Evolutionary conservation across 768 basidiomycete species (phyloP).

Genomic region (Neoboletus brunneissimus): DNA sequence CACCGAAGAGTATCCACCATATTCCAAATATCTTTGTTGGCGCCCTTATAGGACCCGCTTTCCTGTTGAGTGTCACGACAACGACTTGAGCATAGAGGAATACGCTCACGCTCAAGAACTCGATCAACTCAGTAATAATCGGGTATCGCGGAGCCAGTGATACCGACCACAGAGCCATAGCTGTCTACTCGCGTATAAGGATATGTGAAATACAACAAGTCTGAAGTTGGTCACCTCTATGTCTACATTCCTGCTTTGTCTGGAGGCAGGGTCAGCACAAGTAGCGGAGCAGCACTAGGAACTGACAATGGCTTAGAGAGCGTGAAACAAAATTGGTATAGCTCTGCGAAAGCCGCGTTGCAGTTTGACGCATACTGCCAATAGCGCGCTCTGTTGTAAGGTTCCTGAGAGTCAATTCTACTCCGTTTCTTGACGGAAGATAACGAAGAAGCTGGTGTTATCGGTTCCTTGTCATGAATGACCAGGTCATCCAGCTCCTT

Average conservation of each 20-base stretch:
- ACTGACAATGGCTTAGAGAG: slow-evolving; percentile 73
- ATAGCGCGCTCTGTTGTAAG: slow-evolving; percentile 57
- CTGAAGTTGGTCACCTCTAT: slow-evolving; percentile 60
- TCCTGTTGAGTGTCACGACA: slow-evolving; percentile 27
- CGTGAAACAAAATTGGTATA: slow-evolving; percentile 70
- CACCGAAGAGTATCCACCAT: slow-evolving; percentile 52
- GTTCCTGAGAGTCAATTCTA: slow-evolving; percentile 29
- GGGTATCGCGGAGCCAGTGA: slow-evolving; percentile 65
- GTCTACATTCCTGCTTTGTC: slow-evolving; percentile 72
- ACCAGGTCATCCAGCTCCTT: slow-evolving; percentile 65
- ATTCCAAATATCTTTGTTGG: slow-evolving; percentile 82
- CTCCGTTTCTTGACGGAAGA: slow-evolving; percentile 35
- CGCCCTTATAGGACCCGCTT: slow-evolving; percentile 63
- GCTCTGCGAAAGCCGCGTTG: slow-evolving; percentile 53
- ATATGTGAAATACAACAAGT: background rate
- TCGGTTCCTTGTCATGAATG: slow-evolving; percentile 43
- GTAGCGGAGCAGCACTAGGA: background rate
- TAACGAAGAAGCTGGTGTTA: slow-evolving; percentile 22
- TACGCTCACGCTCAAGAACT: slow-evolving; percentile 59
- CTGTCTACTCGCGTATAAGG: slow-evolving; percentile 45
- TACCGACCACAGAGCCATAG: slow-evolving; percentile 74
- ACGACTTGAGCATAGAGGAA: background rate
- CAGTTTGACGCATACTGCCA: slow-evolving; percentile 46
- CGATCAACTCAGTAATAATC: slow-evolving; percentile 59
- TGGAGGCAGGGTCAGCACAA: slow-evolving; percentile 26